phyloP scores from a whole-genome alignment of 768 basidiomycete species.

The Mycena olivaceomarginata region DNA sequence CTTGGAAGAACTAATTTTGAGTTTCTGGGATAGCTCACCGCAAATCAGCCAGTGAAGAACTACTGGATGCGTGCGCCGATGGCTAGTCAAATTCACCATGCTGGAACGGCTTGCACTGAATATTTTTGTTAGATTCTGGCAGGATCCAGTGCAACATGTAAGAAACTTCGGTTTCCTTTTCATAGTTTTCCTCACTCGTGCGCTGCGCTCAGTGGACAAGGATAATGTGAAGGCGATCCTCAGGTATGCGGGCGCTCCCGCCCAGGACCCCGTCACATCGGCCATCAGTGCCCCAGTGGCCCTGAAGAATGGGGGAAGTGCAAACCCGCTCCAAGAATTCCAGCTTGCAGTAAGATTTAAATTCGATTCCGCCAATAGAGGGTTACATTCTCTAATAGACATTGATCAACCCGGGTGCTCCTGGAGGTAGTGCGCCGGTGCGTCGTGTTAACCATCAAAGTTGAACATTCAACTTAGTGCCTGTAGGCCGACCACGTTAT shows the following conservation, averaged over 20 bases:
- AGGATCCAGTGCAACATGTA: constrained; percentile 6
- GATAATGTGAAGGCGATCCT: constrained; percentile 63
- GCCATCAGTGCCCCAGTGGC: background rate
- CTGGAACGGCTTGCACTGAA: background rate
- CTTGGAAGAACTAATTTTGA: background rate
- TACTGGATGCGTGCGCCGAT: constrained; percentile 64
- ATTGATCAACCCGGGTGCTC: constrained; percentile 31
- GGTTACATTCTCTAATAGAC: background rate
- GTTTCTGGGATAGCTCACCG: constrained; percentile 38
- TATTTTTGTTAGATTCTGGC: background rate
- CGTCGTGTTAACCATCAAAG: too few species aligned
- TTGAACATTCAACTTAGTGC: too few species aligned
- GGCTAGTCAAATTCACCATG: constrained; percentile 29
- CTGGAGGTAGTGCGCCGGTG: constrained; percentile 35
- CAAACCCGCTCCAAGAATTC: constrained; percentile 35
- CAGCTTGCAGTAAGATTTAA: constrained; percentile 28
- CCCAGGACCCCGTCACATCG: constrained; percentile 54
- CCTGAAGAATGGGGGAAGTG: constrained; percentile 2
- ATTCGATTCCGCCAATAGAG: background rate
- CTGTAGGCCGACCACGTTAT: constrained; percentile 42
- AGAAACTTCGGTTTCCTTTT: background rate
- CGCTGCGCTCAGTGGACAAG: constrained; percentile 48
- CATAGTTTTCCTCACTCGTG: background rate
- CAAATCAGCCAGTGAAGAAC: constrained; percentile 58
- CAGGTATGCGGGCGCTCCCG: constrained; percentile 63